Evolutionary conservation across 768 basidiomycete genomes (phyloP).

Genomic region (Obba rivulosa): DNA sequence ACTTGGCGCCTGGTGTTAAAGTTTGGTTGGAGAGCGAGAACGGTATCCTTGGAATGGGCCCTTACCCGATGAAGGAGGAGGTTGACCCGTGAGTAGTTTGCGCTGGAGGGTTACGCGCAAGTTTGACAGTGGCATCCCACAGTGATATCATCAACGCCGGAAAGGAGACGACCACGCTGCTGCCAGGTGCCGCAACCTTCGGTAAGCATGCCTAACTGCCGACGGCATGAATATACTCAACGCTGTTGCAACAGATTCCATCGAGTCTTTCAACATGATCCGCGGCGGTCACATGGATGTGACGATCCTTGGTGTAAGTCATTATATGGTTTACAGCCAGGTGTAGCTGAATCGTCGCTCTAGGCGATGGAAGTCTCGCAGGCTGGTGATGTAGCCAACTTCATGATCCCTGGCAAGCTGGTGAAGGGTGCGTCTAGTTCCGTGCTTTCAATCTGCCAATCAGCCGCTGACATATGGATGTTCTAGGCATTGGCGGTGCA

Average conservation of each 20-base stretch:
- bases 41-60: slow-evolving; percentile 82
- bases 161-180: slow-evolving; percentile 86
- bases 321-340: not conserved
- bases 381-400: slow-evolving; percentile 90
- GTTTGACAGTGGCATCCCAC: slow-evolving; percentile 1
- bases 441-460: not conserved
- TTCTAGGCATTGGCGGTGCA: slow-evolving; percentile 82
- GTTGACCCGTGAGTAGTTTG: slow-evolving; percentile 63
- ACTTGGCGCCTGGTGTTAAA: slow-evolving; percentile 62
- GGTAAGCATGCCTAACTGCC: slow-evolving; percentile 38
- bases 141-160: slow-evolving; percentile 91
- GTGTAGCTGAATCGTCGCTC: slow-evolving; percentile 2
- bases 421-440: slow-evolving; percentile 51
- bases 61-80: slow-evolving; percentile 73
- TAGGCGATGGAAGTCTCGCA: slow-evolving; percentile 93
- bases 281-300: slow-evolving; percentile 92
- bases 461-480: not conserved
- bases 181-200: slow-evolving; percentile 87
- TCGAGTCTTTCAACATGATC: slow-evolving; percentile 95
- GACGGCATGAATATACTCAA: not conserved
- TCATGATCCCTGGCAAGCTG: slow-evolving; percentile 94
- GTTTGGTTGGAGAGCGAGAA: slow-evolving; percentile 90
- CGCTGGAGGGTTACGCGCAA: not conserved
- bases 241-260: slow-evolving; percentile 51
- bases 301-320: slow-evolving; percentile 81